phyloP scores from a whole-genome alignment of 2,329 filamentous ascomycete species.

The Neoarthrinium moseri region DNA sequence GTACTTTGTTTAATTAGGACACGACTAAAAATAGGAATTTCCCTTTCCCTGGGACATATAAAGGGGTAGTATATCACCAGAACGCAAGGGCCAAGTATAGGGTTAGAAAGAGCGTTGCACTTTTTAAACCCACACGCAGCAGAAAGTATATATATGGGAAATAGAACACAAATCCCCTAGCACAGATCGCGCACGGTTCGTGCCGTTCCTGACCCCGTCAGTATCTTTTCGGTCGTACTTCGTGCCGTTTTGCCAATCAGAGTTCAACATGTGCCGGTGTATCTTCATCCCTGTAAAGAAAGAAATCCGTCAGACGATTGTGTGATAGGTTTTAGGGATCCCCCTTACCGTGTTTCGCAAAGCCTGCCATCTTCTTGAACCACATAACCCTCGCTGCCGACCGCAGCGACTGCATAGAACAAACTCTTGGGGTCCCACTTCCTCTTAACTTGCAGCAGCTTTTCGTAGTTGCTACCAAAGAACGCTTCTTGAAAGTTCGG shows the following conservation, averaged over 20 bases:
- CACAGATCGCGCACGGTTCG: too few species aligned
- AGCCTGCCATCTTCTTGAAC: slow-evolving; percentile 34
- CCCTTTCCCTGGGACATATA: too few species aligned
- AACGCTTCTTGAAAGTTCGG: slow-evolving; percentile 31
- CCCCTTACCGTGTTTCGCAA: slow-evolving; percentile 23
- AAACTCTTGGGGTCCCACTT: slow-evolving; percentile 37
- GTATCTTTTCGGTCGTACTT: too few species aligned
- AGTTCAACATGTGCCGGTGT: not conserved
- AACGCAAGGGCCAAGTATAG: too few species aligned
- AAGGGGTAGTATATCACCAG: too few species aligned
- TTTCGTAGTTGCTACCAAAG: slow-evolving; percentile 34
- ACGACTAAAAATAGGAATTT: too few species aligned
- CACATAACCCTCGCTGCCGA: slow-evolving; percentile 42
- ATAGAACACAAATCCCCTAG: too few species aligned
- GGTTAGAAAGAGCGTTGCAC: too few species aligned
- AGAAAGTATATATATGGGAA: too few species aligned
- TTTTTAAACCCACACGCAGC: too few species aligned
- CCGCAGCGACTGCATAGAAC: slow-evolving; percentile 37
- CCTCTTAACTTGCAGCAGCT: slow-evolving; percentile 36
- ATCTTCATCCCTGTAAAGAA: not conserved
- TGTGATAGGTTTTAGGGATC: not conserved
- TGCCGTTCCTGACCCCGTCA: too few species aligned
- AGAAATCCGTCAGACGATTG: not conserved
- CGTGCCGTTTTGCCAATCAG: not conserved
- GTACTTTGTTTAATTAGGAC: too few species aligned